Evolutionary conservation across 2,329 filamentous ascomycete species (phyloP), one percentile per base, ranked within the genome.

Genomic region (Nigrospora osmanthi): DNA sequence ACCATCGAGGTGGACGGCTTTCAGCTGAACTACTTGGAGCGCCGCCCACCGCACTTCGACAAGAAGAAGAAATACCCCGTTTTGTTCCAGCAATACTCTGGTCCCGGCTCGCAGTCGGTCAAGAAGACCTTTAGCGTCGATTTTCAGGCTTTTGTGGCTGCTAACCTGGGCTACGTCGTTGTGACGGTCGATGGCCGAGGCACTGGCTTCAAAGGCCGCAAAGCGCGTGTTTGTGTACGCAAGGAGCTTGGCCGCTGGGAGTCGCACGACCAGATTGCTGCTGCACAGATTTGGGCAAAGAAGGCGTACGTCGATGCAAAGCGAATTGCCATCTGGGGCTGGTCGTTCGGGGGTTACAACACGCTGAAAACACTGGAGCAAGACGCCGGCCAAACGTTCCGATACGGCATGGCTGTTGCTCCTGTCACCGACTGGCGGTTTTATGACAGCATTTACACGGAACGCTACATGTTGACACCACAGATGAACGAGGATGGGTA

Each of bases 371-470:
- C 89, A 1, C 81, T 98, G 12, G 93, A 98, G 71, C 78, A 81
- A 49, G 93, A 98, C 61, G 91, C 81, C 10, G 93, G 94, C 6
- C 64, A 80, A 59, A 97, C 90, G 0, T 98, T 96, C 70, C 83
- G 83, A 52, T 98, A 98, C 63, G 94, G 93, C 54, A 95, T 98
- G 87, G 89, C 94, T 7, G 94, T 98, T 42, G 93, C 93, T 2
- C 93, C 93, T 15, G 93, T 98, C n/a, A 97, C 91, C 0, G 90
- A 98, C 65, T 98, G 93, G 93, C 78, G 86, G 46, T 95, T 86
- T 67, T 98, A 98, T 67, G 87, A 96, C 67, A 87, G 82, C 47
- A 83, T 96, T 57, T 96, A 96, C 70, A 94, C 90, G 0, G 90
- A 96, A 67, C 82, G 93, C 33, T 98, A 97, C 68, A 98, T 98